Percentiles rank a stretch among this genome's conserved stretches.
phyloP scores from a whole-genome alignment of 2,329 filamentous ascomycete species.

The Colletotrichum neosansevieriae region DNA sequence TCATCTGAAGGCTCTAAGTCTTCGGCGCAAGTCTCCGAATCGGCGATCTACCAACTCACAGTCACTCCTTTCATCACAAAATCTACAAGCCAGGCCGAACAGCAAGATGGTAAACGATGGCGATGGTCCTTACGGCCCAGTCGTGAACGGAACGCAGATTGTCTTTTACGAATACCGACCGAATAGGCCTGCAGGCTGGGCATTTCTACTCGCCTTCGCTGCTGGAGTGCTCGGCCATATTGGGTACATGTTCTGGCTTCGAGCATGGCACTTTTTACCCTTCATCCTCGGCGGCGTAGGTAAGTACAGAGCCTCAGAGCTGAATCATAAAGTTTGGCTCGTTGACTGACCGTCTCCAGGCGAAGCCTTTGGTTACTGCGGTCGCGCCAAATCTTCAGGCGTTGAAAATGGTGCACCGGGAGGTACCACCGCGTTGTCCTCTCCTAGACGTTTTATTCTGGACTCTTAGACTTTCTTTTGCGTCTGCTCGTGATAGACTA shows the following conservation, averaged over 20 bases:
- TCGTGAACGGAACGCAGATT: constrained; percentile 33
- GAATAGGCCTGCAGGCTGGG: constrained; percentile 17
- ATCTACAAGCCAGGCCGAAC: background rate
- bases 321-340: background rate
- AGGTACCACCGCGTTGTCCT: too few species aligned
- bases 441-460: background rate
- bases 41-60: background rate
- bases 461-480: background rate
- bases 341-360: background rate
- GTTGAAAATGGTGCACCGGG: background rate
- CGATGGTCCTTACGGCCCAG: constrained; percentile 25
- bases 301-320: background rate
- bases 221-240: constrained; percentile 3
- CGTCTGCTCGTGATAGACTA: background rate
- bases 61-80: background rate
- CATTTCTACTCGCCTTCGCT: constrained; percentile 35
- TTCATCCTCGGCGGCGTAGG: constrained; percentile 27
- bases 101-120: constrained; percentile 26
- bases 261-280: constrained; percentile 20
- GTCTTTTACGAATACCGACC: constrained; percentile 34
- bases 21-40: background rate
- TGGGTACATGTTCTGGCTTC: constrained; percentile 17
- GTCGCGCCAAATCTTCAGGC: constrained; percentile 18
- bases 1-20: accelerated
- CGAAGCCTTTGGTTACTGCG: constrained; percentile 38